Evolutionary conservation across 306 rosid species (phyloP), one percentile per base, ranked within the genome.

Genomic region (Dalbergia oliveri): DNA sequence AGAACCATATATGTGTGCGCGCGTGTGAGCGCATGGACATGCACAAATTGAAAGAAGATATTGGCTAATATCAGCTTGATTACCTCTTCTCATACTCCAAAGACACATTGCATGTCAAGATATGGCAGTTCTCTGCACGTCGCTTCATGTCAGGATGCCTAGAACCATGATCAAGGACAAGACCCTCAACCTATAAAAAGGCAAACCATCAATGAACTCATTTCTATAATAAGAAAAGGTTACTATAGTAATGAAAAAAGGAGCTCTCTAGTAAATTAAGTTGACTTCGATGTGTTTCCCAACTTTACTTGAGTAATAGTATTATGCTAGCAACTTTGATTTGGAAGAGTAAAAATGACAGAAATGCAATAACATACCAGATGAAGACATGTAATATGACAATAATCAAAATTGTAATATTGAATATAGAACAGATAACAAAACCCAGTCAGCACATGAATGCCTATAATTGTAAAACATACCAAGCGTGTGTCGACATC

Each of bases 71-170:
- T 43, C 12, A 73, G 54, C 45, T 43, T 16, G 69, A 66, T 78
- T 87, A 95, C 99, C 98, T 95, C 84, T 91, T 95, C 34, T 95
- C 99, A 41, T 95, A 95, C 81, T 95, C 99, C 84, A 95, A 76
- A 80, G 99, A 91, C 45, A 95, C 99, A 57, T 95, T 95, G 80
- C 91, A 83, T 4, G 98, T 95, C 89, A 95, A 80, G 53, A 95
- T 95, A 77, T 83, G 78, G 78, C 99, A 93, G 78, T 95, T 95
- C 84, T 95, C 98, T 45, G 99, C 99, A 3, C 91, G 83, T 26
- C 98, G 91, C 84, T 95, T 95, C 99, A 95, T 93, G 85, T 95
- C 99, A 58, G 99, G 99, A 84, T 95, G 99, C 82, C 99, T 89
- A 66, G 99, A 93, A 78, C 99, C 99, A 72, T 95, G 99, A 87